Evolutionary conservation across 2,329 filamentous ascomycete species (phyloP).

Genomic region (Cytospora leucostoma): DNA sequence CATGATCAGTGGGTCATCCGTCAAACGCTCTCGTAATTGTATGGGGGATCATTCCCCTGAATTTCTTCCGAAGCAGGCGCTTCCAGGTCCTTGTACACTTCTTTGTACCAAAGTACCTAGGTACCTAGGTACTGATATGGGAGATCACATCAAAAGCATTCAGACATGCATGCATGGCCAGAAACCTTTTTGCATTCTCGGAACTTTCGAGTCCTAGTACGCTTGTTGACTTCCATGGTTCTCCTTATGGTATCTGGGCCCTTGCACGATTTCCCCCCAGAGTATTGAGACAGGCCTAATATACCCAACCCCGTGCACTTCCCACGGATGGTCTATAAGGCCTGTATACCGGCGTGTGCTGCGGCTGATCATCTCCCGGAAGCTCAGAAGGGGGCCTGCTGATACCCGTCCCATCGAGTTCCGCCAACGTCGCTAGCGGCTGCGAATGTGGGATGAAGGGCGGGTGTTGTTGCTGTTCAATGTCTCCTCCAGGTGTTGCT

Average conservation of each 20-base stretch:
- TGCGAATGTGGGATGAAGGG: neutral
- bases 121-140: no score
- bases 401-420: constrained; percentile 19
- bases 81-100: neutral
- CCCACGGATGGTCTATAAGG: constrained; percentile 18
- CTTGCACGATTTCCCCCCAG: neutral
- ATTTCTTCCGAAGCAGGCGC: neutral
- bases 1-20: neutral
- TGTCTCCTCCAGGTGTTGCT: neutral
- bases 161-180: no score
- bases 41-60: neutral
- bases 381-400: constrained; percentile 9
- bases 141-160: no score
- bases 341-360: constrained; percentile 2
- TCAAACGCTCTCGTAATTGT: neutral
- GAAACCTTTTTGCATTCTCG: no score
- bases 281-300: neutral
- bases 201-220: neutral
- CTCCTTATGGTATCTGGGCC: neutral
- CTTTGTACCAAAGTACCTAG: no score
- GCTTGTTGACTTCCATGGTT: neutral
- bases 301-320: neutral
- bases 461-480: neutral
- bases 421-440: constrained; percentile 7
- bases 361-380: neutral